Base-by-base conservation (phyloP, 208 protist genomes). In the Wallacemonas sp. region DNA sequence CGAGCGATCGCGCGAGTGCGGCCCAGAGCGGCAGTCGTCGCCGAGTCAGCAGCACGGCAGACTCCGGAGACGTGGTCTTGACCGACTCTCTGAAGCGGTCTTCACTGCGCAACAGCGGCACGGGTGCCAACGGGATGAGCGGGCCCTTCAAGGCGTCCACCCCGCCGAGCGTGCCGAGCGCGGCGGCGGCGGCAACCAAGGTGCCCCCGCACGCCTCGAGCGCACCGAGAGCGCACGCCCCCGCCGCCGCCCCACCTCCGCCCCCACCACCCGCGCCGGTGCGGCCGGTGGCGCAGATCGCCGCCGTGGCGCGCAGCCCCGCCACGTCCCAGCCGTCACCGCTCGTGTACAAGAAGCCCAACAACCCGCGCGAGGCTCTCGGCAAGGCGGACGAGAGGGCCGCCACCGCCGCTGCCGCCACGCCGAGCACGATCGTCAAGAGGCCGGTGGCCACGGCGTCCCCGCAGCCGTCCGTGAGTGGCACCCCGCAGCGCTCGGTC, bases 261-360 rank as follows among this genome's bases (percentile, higher is more conserved):
- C 16, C 42, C 42, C 42, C 42, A 8, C 42, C 42, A 16, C 42
- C 42, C 42, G 11, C 42, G n/a, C 42, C 42, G 10, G 36, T 41
- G n/a, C 42, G 42, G 5, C 42, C 42, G 5, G 18, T 48, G 11
- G n/a, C 18, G 4, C 18, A 48, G 18, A 48, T 22, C 18, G 16
- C 42, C 42, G 7, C 42, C 10, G n/a, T 22, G n/a, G 42, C 42
- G 5, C 8, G n/a, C 11, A 48, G 42, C n/a, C 42, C 42, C 31
- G 48, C 23, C 7, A 3, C 48, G 26, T 8, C 32, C 29, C 3
- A 59, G 52, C 52, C 52, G 4, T 59, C 52, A 11, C 52, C 52
- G 31, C 31, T 59, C 7, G 52, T 41, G 16, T 59, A 59, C 52
- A 59, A 59, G 52, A 59, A 59, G 52, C 52, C 52, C 12, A 23